These are phyloP conservation scores for Chaetomium globosum DNA, from an alignment of 2,329 filamentous ascomycete genomes.

Conservation along the genomic window DNA sequence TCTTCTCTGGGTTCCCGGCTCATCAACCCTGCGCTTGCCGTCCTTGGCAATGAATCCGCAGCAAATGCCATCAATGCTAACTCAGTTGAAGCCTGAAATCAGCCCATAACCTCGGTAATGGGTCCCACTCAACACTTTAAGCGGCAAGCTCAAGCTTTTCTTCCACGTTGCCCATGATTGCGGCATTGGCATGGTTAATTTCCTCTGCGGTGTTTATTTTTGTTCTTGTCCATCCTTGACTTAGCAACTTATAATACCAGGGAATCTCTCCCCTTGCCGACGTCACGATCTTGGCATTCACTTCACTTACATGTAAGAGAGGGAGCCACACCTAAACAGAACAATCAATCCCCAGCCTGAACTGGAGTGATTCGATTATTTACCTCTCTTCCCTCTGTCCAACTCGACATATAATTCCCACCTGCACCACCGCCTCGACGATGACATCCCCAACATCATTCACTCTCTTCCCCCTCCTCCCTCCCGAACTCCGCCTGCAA, in stretches of 20 bases:
- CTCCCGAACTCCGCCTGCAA: slow-evolving; percentile 46
- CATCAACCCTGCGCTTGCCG: background rate
- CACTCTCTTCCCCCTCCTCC: slow-evolving; percentile 43
- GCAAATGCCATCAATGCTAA: background rate
- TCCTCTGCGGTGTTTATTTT: background rate
- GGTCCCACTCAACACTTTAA: slow-evolving; percentile 18
- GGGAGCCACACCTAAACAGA: too few species aligned
- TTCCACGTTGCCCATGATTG: background rate
- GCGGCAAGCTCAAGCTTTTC: slow-evolving; percentile 18
- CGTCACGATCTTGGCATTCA: slow-evolving; percentile 2
- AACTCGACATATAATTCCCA: background rate
- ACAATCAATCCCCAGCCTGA: background rate
- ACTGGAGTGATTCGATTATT: background rate
- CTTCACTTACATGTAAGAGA: slow-evolving; percentile 9
- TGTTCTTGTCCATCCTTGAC: background rate
- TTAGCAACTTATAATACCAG: background rate
- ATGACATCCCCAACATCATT: slow-evolving; percentile 36
- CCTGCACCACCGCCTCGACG: background rate
- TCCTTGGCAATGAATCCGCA: background rate
- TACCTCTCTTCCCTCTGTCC: too few species aligned
- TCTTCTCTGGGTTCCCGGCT: background rate
- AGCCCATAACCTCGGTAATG: slow-evolving; percentile 15
- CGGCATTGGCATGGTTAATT: background rate
- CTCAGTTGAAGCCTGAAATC: background rate
- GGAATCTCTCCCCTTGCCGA: background rate